Percentiles rank a stretch among this genome's conserved stretches.
Conservation (phyloP, 306 rosid genomes). For the Rosa rugosa region DNA sequence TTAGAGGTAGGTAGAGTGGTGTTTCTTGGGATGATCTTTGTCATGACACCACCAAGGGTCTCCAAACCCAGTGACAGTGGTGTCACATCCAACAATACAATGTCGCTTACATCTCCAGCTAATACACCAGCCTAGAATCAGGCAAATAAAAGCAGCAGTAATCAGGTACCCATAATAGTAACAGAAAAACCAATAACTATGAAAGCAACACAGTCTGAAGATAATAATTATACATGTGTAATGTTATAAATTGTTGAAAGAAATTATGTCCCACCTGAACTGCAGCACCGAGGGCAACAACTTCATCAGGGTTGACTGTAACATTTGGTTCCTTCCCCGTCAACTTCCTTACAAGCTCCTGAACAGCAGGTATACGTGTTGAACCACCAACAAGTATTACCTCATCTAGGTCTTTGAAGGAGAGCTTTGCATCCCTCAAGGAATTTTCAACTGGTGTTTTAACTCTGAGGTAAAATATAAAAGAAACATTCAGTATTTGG, state of each 20-base stretch:
- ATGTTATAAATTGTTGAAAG: not conserved
- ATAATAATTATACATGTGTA: not conserved
- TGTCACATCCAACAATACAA: constrained; percentile 70
- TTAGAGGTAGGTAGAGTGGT: constrained; percentile 96
- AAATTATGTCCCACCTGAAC: constrained; percentile 46
- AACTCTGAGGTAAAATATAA: constrained; percentile 43
- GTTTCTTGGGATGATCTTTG: constrained; percentile 92
- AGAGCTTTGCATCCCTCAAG: constrained; percentile 94
- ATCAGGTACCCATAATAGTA: not conserved
- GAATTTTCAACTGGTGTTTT: constrained; percentile 84
- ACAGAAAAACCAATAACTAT: not conserved
- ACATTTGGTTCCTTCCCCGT: constrained; percentile 79
- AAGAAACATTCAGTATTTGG: not conserved
- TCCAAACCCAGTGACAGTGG: constrained; percentile 71
- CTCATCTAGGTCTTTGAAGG: constrained; percentile 81
- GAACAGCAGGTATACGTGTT: constrained; percentile 79
- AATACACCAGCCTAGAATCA: constrained; percentile 66
- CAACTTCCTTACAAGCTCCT: constrained; percentile 73
- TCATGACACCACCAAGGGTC: constrained; percentile 85
- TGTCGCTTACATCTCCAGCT: constrained; percentile 81
- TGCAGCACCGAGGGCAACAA: constrained; percentile 90
- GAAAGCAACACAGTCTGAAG: not conserved
- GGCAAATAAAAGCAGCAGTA: not conserved
- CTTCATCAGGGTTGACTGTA: constrained; percentile 88
- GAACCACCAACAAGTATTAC: constrained; percentile 83